Base-by-base conservation (phyloP, 148 eudicot genomes). In the Drosera capensis region DNA sequence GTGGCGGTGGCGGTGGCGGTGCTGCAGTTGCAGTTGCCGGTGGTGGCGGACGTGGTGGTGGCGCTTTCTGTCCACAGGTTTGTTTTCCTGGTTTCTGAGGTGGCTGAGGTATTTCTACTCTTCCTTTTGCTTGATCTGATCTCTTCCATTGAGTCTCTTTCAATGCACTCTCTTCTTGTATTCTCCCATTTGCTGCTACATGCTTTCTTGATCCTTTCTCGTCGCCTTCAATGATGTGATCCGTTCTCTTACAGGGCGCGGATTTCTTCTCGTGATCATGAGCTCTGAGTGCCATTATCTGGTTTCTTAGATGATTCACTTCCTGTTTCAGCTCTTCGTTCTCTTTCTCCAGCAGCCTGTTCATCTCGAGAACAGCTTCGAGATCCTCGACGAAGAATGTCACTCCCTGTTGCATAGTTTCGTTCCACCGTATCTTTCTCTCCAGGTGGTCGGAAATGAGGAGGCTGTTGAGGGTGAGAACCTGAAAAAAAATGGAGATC, bases 101-200 rank as follows among this genome's bases (percentile, higher is more conserved):
- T 19, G 7, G 23, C 14, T 41, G 14, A 18, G 21, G 21, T 40
- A 40, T 18, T 37, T 15, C 16, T 37, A 3, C n/a, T 5, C 40
- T 9, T 18, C 13, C 43, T 21, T 40, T 40, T 15, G 3, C 11
- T 15, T 17, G 45, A 41, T 41, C 23, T 17, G 23, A 12, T 11
- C 14, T 41, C 8, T 41, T 16, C 1, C 45, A 18, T 41, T 16
- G 43, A 1, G 7, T 39, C 14, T 39, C 17, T 11, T 19, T 11
- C 1, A 6, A 2, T 34, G 38, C 7, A 6, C 20, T 41, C 8
- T 14, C 14, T 41, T 41, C 45, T 41, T 19, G 8, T 22, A 41
- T 54, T 55, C 52, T 28, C 77, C 80, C 35, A 81, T 54, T 62
- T 81, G 77, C 74, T 81, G 77, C 92, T 85, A 77, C 0, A 81